Percentiles rank a stretch among this genome's conserved stretches.
phyloP scores from a whole-genome alignment of 1,139 yeast species.

The Blastobotrys capitulatus region DNA sequence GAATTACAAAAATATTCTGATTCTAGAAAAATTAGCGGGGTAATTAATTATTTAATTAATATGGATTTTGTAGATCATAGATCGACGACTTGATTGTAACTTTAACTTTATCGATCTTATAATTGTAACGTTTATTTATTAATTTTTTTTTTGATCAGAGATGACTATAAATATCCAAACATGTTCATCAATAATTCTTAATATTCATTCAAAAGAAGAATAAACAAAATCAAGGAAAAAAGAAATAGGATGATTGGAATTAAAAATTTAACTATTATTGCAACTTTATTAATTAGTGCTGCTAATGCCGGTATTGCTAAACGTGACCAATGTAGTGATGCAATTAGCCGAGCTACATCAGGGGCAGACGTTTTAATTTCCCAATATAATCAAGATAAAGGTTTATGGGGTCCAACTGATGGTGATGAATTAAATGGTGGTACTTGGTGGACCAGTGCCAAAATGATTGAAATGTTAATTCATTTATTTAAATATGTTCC shows the following conservation, averaged over 20 bases:
- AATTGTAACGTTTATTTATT: too few relatives aligned
- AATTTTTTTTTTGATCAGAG: too few relatives aligned
- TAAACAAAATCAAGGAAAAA: background rate
- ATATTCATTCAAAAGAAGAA: too few relatives aligned
- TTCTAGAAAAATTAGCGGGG: too few relatives aligned
- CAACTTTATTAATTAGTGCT: background rate
- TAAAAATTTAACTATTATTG: background rate
- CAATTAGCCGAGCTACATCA: slow-evolving; percentile 2
- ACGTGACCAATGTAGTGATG: background rate
- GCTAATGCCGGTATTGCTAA: background rate
- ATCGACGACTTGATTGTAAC: too few relatives aligned
- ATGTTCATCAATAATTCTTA: too few relatives aligned
- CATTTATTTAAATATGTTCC: slow-evolving; percentile 5
- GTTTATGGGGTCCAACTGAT: slow-evolving; percentile 9
- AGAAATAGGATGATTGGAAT: background rate
- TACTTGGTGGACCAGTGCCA: slow-evolving; percentile 12
- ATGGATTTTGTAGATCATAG: too few relatives aligned
- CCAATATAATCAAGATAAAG: slow-evolving; percentile 1
- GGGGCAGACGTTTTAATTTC: slow-evolving; percentile 7
- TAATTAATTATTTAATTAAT: too few relatives aligned
- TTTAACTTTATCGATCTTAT: too few relatives aligned
- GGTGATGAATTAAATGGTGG: slow-evolving; percentile 5
- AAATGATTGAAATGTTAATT: slow-evolving; percentile 2
- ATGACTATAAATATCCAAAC: too few relatives aligned
- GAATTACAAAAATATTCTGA: too few relatives aligned